Evolutionary conservation across 306 rosid species (phyloP).

Genomic region (Fagus sylvatica): DNA sequence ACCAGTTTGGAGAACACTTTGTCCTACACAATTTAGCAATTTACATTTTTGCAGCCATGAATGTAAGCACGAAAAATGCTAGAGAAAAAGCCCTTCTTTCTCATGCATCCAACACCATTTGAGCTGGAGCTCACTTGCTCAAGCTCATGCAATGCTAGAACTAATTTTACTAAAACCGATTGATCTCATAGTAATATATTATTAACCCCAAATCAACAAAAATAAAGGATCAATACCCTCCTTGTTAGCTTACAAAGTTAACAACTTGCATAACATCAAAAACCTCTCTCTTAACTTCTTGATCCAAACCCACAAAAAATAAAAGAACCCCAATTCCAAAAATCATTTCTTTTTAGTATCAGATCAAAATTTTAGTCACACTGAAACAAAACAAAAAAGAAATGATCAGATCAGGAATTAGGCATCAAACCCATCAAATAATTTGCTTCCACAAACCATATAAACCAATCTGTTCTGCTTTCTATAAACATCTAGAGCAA

Average conservation of each 20-base stretch:
- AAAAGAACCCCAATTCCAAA: not conserved
- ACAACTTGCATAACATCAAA: no score
- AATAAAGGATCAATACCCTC: not conserved
- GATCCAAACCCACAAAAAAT: not conserved
- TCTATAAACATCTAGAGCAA: no score
- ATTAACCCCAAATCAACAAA: not conserved
- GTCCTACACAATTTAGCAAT: no score
- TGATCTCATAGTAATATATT: not conserved
- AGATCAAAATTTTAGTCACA: conserved; percentile 2
- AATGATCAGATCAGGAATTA: not conserved
- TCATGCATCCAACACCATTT: not conserved
- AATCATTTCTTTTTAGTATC: not conserved
- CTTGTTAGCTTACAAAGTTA: not conserved
- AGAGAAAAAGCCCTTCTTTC: not conserved
- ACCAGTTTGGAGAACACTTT: no score
- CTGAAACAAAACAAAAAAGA: not conserved
- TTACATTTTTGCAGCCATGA: not conserved
- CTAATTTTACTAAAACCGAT: not conserved
- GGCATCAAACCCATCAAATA: not conserved
- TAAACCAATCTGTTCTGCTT: not conserved
- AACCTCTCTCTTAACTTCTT: not conserved
- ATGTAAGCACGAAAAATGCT: not conserved
- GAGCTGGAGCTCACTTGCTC: not conserved
- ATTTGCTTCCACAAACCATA: not conserved
- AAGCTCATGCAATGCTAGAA: not conserved